phyloP scores from a whole-genome alignment of 805 yeast species.

The Metschnikowia drakensbergensis region DNA sequence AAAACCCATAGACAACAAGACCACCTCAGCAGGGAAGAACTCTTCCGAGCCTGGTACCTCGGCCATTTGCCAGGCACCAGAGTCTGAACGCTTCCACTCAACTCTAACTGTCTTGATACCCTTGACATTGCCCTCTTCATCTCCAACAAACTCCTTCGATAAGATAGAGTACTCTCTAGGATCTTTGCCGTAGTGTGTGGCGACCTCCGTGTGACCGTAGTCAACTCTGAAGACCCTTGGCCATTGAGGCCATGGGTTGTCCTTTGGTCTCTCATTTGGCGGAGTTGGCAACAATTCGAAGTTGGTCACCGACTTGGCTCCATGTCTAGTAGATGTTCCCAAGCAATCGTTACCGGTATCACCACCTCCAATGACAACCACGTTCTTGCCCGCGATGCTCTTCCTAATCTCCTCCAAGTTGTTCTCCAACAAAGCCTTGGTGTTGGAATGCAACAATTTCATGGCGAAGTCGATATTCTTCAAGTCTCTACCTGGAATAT shows the following conservation, averaged over 20 bases:
- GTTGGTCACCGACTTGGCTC: constrained; percentile 89
- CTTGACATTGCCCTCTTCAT: constrained; percentile 89
- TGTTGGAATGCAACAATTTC: constrained; percentile 84
- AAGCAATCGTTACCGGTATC: constrained; percentile 99
- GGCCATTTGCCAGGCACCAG: constrained; percentile 99
- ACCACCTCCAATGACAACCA: constrained; percentile 98
- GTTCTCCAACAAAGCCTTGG: constrained; percentile 81
- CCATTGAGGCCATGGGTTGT: constrained; percentile 99
- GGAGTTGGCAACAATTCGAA: constrained; percentile 95
- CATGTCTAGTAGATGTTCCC: constrained; percentile 96
- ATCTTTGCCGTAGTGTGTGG: constrained; percentile 92
- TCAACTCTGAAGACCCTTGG: constrained; percentile 97
- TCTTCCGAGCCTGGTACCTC: constrained; percentile 95
- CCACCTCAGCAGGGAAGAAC: constrained; percentile 90
- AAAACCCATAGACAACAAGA: constrained; percentile 93
- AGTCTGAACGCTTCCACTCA: constrained; percentile 94
- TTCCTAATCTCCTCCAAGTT: constrained; percentile 72
- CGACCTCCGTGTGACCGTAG: constrained; percentile 95
- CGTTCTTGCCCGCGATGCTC: constrained; percentile 77
- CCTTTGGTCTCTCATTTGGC: constrained; percentile 77
- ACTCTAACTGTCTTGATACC: constrained; percentile 96
- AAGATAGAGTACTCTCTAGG: constrained; percentile 96
- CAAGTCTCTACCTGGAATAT: constrained; percentile 89
- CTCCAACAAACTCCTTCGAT: constrained; percentile 93
- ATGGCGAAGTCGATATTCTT: constrained; percentile 91